Conservation (phyloP, 495 filamentous ascomycete genomes). For the Aspergillus conjunctus region DNA sequence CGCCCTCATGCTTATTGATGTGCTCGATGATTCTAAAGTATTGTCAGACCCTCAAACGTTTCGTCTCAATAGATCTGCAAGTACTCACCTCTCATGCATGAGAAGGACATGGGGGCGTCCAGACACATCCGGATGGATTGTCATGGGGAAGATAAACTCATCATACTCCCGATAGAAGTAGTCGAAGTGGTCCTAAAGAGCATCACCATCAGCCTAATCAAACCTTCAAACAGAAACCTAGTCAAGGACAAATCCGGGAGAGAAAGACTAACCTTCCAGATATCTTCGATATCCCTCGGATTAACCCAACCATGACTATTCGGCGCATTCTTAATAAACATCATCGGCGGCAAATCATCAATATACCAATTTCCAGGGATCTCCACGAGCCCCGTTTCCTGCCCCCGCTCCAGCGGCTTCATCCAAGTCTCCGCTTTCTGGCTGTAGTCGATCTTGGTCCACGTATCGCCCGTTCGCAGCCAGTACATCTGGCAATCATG, state of each 20-base stretch:
- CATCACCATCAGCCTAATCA: neutral
- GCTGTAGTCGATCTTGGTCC: constrained; percentile 63
- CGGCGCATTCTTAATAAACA: constrained; percentile 63
- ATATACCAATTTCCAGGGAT: constrained; percentile 71
- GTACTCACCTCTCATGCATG: constrained; percentile 59
- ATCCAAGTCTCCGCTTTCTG: constrained; percentile 67
- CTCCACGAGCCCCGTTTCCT: constrained; percentile 61
- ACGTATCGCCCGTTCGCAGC: constrained; percentile 60
- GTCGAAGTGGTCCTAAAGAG: constrained; percentile 62
- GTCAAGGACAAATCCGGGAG: neutral
- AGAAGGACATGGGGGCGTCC: constrained; percentile 67
- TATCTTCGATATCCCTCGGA: constrained; percentile 58
- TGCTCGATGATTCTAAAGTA: constrained; percentile 62
- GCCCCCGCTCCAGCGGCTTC: constrained; percentile 58
- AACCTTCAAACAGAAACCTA: neutral
- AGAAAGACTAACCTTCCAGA: constrained; percentile 48
- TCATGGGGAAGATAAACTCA: constrained; percentile 70
- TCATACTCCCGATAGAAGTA: constrained; percentile 73
- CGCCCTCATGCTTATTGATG: constrained; percentile 72
- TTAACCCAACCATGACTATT: constrained; percentile 65
- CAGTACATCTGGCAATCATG: constrained; percentile 69
- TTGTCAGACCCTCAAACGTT: constrained; percentile 4
- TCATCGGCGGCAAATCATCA: constrained; percentile 63
- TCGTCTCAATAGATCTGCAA: neutral
- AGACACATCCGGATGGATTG: constrained; percentile 69